Percentiles rank a stretch among this genome's conserved stretches.
Evolutionary conservation across 805 yeast species (phyloP).

Genomic region (Maudiozyma bulderi): DNA sequence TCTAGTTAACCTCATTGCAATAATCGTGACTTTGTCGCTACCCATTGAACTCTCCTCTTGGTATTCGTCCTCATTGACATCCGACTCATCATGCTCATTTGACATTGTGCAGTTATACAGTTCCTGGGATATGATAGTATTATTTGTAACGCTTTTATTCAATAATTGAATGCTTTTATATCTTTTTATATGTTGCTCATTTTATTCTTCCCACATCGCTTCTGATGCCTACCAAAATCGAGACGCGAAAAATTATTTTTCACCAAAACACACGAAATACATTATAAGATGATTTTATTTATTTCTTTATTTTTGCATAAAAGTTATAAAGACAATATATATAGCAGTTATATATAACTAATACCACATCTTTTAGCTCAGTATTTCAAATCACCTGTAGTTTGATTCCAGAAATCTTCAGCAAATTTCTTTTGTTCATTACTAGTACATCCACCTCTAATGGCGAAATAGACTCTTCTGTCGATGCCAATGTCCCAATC

Average conservation of each 20-base stretch:
- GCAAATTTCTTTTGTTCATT: conserved; percentile 37
- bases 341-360: not conserved
- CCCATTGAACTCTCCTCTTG: not conserved
- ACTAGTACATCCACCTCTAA: conserved; percentile 38
- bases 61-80: not conserved
- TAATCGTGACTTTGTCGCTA: not conserved
- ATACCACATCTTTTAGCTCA: not conserved
- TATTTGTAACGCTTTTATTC: no score
- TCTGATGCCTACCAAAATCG: no score
- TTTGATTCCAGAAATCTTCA: conserved; percentile 41
- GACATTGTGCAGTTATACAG: no score
- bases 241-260: no score
- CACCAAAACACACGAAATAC: not conserved
- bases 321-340: not conserved
- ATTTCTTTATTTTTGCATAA: not conserved
- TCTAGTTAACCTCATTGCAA: conserved; percentile 11
- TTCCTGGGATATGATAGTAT: no score
- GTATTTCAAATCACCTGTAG: conserved; percentile 38
- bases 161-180: no score
- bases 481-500: conserved; percentile 42
- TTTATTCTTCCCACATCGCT: no score
- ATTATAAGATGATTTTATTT: not conserved
- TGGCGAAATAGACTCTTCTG: conserved; percentile 46
- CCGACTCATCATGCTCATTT: no score
- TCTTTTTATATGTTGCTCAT: no score